phyloP scores from a whole-genome alignment of 140 eudicot species.

The Oenanthe javanica region DNA sequence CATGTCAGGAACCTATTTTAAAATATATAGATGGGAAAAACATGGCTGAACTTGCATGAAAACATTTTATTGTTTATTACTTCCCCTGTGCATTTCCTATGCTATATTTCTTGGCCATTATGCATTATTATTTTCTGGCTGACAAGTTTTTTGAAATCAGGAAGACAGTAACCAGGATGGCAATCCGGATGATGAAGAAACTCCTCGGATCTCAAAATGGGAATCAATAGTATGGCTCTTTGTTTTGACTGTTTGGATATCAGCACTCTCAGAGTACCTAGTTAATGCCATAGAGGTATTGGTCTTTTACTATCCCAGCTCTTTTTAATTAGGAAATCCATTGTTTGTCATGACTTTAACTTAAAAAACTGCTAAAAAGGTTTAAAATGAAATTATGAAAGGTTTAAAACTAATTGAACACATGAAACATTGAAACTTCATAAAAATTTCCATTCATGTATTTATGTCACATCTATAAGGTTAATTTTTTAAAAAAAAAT shows the following conservation, averaged over 20 bases:
- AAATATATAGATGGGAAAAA: not conserved
- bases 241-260: slow-evolving; percentile 36
- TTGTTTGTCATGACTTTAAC: not conserved
- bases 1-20: not conserved
- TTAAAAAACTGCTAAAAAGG: not conserved
- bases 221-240: slow-evolving; percentile 42
- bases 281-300: slow-evolving; percentile 44
- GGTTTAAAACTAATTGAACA: not conserved
- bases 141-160: not conserved
- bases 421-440: too few species aligned
- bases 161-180: slow-evolving; percentile 23
- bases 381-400: too few species aligned
- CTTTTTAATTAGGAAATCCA: not conserved
- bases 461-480: not conserved
- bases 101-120: not conserved
- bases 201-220: slow-evolving; percentile 35
- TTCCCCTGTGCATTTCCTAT: not conserved
- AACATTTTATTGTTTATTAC: not conserved
- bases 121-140: not conserved
- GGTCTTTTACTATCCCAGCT: not conserved
- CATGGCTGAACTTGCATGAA: not conserved
- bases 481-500: not conserved
- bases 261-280: slow-evolving; percentile 38
- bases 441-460: too few species aligned
- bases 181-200: slow-evolving; percentile 24